Percentiles rank a stretch among this genome's conserved stretches.
These are phyloP conservation scores for Sphaerobolus stellatus DNA, from an alignment of 1,284 basidiomycete species.

Conservation along the genomic window DNA sequence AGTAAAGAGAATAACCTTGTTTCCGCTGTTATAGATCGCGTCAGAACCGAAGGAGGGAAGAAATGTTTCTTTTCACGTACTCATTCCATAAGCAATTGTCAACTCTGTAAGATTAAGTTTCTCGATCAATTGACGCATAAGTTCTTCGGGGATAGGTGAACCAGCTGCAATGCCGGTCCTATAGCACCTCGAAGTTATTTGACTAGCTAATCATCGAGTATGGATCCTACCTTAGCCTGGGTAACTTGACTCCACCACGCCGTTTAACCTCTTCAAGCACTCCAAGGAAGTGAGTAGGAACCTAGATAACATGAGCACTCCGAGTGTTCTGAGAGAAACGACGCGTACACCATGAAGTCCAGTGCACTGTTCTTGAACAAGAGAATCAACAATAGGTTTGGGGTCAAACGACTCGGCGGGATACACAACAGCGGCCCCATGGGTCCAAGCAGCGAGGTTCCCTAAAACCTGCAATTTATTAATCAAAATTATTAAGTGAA, in stretches of 20 bases:
- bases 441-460: slow-evolving; percentile 77
- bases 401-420: slow-evolving; percentile 68
- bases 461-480: slow-evolving; percentile 73
- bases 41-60: not conserved
- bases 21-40: slow-evolving; percentile 42
- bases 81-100: slow-evolving; percentile 83
- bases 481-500: not conserved
- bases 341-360: slow-evolving; percentile 72
- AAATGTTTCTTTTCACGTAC: slow-evolving; percentile 42
- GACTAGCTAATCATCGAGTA: not conserved
- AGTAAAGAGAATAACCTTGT: slow-evolving; percentile 44
- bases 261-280: slow-evolving; percentile 65
- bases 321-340: not conserved
- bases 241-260: slow-evolving; percentile 44
- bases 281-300: slow-evolving; percentile 78
- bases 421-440: slow-evolving; percentile 75
- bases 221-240: slow-evolving; percentile 51
- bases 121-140: slow-evolving; percentile 70
- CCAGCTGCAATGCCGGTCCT: slow-evolving; percentile 83
- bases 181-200: not conserved
- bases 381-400: slow-evolving; percentile 60
- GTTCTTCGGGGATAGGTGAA: slow-evolving; percentile 72
- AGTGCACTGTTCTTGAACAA: slow-evolving; percentile 67
- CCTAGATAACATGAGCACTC: not conserved
- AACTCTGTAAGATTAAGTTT: slow-evolving; percentile 68